phyloP scores from a whole-genome alignment of 2,329 filamentous ascomycete genomes.

The Penicillium sp. region DNA sequence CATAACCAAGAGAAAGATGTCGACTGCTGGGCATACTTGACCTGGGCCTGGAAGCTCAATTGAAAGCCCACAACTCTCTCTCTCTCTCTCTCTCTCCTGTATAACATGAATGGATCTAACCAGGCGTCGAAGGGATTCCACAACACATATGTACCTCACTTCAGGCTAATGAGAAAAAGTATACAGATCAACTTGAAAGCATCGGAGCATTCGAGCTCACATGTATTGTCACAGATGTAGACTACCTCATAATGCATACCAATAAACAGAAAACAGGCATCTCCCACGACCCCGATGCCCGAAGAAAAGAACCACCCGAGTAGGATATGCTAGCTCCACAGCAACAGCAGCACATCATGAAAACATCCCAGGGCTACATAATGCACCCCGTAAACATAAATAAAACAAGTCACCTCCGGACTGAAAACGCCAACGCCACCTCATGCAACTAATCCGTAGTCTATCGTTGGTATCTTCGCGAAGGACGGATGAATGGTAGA shows the following conservation, averaged over 20 bases:
- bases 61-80: background rate
- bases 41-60: background rate
- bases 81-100: background rate
- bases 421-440: conserved; percentile 31
- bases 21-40: background rate
- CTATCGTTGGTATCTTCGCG: conserved; percentile 47
- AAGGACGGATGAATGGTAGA: conserved; percentile 22
- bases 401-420: conserved; percentile 18
- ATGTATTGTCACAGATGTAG: background rate
- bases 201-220: conserved; percentile 2
- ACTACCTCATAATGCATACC: background rate
- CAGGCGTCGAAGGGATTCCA: background rate
- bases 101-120: background rate
- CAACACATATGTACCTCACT: background rate
- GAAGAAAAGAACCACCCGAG: background rate
- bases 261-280: background rate
- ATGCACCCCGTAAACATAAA: conserved; percentile 12
- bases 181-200: background rate
- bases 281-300: background rate
- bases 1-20: background rate
- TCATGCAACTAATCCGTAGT: conserved; percentile 36
- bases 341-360: conserved; percentile 10
- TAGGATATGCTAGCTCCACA: background rate
- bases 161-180: background rate
- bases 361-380: background rate